Base-by-base conservation (phyloP, 768 basidiomycete genomes). In the Pleurotus platypus region DNA sequence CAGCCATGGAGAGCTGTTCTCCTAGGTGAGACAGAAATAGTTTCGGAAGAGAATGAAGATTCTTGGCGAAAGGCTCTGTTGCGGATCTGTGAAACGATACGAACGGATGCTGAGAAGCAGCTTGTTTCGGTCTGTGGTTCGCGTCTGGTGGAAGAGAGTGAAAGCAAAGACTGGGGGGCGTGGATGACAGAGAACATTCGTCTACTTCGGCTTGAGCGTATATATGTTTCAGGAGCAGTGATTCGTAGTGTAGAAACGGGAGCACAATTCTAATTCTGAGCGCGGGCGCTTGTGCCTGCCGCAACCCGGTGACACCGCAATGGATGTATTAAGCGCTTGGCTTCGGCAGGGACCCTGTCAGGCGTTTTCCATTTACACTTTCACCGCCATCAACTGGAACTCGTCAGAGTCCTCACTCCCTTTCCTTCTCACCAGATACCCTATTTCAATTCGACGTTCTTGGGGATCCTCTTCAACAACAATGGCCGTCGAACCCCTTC, bases 401-500 rank as follows among this genome's bases (percentile, higher is more conserved):
- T 42, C 48, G 37, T 47, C 27, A 16, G 18, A 47, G 15, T 50
- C 50, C 30, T 58, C 49, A 60, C 55, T 49, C 46, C 51, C 46
- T 55, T 49, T 48, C 40, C 50, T 57, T 59, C 50, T 26, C 58
- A 53, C 46, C 38, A 16, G n/a, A 45, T 45, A 45, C 42, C 42
- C 42, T 35, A 45, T 35, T 46, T 42, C 26, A 22, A 49, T 43
- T 27, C 30, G 16, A 40, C 40, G 48, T 56, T 35, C 30, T 35
- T 3, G 30, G 30, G 30, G 43, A 20, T 35, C 42, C 38, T 27
- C 49, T 55, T 51, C 40, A 51, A 70, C 59, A 26, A 13, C n/a
- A 61, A 92, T 91, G 90, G 81, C 84, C 53, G 76, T 85, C 46
- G 86, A 89, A 74, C 81, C 82, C 20, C 78, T 93, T 50, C 71